Evolutionary conservation across 2,329 filamentous ascomycete genomes (phyloP), one percentile per base, ranked within the genome.

Genomic region (Fusarium setosum): DNA sequence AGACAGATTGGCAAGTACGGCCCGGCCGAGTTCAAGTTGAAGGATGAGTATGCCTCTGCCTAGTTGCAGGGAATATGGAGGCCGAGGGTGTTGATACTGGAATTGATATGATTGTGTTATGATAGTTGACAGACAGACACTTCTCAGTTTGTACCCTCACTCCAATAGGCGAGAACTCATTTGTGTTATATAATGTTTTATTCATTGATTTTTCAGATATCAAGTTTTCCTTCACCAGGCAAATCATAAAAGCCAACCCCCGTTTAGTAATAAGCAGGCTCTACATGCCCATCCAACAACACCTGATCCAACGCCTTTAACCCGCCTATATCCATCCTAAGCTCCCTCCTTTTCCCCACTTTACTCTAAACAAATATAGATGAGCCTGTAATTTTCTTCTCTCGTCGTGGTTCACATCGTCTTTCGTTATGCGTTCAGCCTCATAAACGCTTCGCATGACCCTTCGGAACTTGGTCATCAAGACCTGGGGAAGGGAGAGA

Each of bases 1-100:
- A 73, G 75, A 44, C 74, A 75, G 56, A 63, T 76, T 64, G 59
- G 56, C 1, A 42, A 54, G 13, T 51, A 48, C 44, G 73, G 73
- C 1, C 72, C 73, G 3, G 71, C 62, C 1, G 71, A 71, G 49
- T 74, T 73, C 21, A 73, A 71, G 40, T 42, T 74, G 15, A 69
- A 67, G 32, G 45, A 73, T 23, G 73, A 74, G 42, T 74, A 75
- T 54, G 17, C 20, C n/a, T 50, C 53, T 29, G 9, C 20, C 17
- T 37, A 52, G 34, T 21, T 40, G 49, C n/a, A n/a, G n/a, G n/a
- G n/a, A n/a, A n/a, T n/a, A n/a, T n/a, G n/a, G n/a, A n/a, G n/a
- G n/a, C n/a, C n/a, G n/a, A n/a, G n/a, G n/a, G n/a, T n/a, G n/a
- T n/a, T n/a, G n/a, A n/a, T n/a, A n/a, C 5, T 23, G 9, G n/a